phyloP scores from a whole-genome alignment of 768 basidiomycete species.

The Saitozyma podzolica region DNA sequence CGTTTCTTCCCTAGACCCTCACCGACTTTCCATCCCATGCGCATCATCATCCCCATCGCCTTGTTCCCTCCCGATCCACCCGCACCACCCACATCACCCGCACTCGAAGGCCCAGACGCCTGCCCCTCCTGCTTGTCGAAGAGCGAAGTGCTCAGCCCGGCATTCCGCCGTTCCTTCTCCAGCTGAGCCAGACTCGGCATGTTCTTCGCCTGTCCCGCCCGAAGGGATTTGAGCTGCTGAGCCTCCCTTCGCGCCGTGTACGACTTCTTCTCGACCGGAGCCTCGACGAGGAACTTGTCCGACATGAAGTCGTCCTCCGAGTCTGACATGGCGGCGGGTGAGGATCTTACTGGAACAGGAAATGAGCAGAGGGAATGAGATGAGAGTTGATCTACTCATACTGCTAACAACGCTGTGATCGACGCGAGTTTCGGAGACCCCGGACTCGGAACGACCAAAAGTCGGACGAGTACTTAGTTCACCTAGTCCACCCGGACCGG shows the following conservation, averaged over 20 bases:
- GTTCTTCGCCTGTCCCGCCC: constrained; percentile 35
- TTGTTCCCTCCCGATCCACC: constrained; percentile 27
- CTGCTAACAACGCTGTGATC: too few species aligned
- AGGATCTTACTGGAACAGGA: too few species aligned
- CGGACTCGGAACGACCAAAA: too few species aligned
- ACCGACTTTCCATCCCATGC: constrained; percentile 52
- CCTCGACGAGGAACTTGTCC: constrained; percentile 48
- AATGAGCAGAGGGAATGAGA: too few species aligned
- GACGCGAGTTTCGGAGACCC: too few species aligned
- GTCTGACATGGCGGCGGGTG: constrained; percentile 35
- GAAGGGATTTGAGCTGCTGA: constrained; percentile 24
- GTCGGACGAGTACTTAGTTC: too few species aligned
- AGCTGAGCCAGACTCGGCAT: constrained; percentile 25
- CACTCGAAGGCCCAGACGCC: neutral
- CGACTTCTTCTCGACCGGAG: constrained; percentile 15
- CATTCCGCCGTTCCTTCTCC: constrained; percentile 39
- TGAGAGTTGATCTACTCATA: too few species aligned
- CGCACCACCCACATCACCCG: neutral
- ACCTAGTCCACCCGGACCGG: too few species aligned
- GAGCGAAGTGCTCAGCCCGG: constrained; percentile 41
- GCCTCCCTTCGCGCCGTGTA: constrained; percentile 31
- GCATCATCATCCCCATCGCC: constrained; percentile 51
- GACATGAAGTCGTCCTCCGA: constrained; percentile 54
- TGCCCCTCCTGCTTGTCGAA: constrained; percentile 29
- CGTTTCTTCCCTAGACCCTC: constrained; percentile 46